Conservation (phyloP, 2,329 filamentous ascomycete genomes). For the Calonectria multiphialidica region DNA sequence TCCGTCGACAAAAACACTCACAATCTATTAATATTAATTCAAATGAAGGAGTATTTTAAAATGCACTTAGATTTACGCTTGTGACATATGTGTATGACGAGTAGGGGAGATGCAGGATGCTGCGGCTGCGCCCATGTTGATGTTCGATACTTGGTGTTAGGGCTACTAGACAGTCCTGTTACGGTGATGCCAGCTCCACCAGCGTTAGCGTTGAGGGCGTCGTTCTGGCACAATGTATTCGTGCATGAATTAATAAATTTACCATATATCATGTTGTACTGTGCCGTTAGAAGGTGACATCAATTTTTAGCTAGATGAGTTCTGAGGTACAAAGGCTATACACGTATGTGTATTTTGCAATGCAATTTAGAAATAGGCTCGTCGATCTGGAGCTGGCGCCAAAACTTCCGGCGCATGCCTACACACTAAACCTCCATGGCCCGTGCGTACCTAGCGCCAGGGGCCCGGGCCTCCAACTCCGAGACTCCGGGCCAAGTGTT, state of each 20-base stretch:
- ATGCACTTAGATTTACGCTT: not conserved
- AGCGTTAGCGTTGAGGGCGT: not conserved
- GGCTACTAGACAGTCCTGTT: not conserved
- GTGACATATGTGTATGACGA: not conserved
- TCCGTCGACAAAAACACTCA: not conserved
- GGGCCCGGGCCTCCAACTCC: conserved; percentile 26
- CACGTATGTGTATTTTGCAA: not conserved
- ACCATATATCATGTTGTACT: no score
- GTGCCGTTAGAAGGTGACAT: not conserved
- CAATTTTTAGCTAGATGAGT: not conserved
- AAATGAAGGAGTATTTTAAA: not conserved
- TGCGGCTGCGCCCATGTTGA: not conserved
- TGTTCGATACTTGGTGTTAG: not conserved
- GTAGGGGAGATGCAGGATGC: no score
- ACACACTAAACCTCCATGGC: not conserved
- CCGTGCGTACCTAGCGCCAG: conserved; percentile 31
- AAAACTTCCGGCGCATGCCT: not conserved
- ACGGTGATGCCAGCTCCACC: not conserved
- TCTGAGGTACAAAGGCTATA: not conserved
- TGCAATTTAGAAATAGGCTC: not conserved
- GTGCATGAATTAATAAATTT: no score
- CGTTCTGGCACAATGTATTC: no score
- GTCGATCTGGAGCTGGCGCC: not conserved
- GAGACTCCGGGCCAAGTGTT: conserved; percentile 17
- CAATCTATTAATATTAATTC: not conserved